These are phyloP conservation scores for Saururus chinensis DNA, from an alignment of 164 flowering plant genomes.

Conservation along the genomic window DNA sequence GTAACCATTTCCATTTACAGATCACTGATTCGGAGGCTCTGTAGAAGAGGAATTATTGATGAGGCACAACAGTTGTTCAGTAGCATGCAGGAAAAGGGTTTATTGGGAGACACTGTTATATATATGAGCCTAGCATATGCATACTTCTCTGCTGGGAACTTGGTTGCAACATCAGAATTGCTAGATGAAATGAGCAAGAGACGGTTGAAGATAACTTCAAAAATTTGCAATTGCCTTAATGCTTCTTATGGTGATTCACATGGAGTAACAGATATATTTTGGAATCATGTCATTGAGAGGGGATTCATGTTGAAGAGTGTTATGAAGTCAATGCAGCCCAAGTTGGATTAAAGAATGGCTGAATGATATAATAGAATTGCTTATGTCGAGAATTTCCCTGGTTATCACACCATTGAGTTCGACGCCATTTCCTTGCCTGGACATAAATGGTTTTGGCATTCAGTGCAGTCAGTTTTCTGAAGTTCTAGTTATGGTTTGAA, in stretches of 20 bases:
- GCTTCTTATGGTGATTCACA: slow-evolving; percentile 42
- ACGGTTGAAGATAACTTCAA: slow-evolving; percentile 48
- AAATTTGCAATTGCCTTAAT: slow-evolving; percentile 43
- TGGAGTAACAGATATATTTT: slow-evolving; percentile 31
- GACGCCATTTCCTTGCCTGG: too few species aligned
- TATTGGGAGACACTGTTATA: slow-evolving; percentile 59
- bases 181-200: slow-evolving; percentile 59
- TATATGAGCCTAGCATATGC: slow-evolving; percentile 59
- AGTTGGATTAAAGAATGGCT: not conserved
- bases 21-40: slow-evolving; percentile 66
- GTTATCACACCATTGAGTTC: too few species aligned
- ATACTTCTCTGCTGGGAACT: slow-evolving; percentile 46
- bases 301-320: slow-evolving; percentile 41
- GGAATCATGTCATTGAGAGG: slow-evolving; percentile 40
- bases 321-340: slow-evolving; percentile 15
- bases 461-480: too few species aligned
- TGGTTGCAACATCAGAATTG: slow-evolving; percentile 28
- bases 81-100: slow-evolving; percentile 46
- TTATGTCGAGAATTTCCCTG: too few species aligned
- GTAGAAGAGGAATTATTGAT: slow-evolving; percentile 49
- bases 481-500: too few species aligned
- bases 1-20: slow-evolving; percentile 58
- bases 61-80: slow-evolving; percentile 45
- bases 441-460: too few species aligned
- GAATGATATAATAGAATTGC: too few species aligned